These are phyloP conservation scores for Liriodendron chinense DNA, from an alignment of 164 flowering plant genomes.

Conservation along the genomic window DNA sequence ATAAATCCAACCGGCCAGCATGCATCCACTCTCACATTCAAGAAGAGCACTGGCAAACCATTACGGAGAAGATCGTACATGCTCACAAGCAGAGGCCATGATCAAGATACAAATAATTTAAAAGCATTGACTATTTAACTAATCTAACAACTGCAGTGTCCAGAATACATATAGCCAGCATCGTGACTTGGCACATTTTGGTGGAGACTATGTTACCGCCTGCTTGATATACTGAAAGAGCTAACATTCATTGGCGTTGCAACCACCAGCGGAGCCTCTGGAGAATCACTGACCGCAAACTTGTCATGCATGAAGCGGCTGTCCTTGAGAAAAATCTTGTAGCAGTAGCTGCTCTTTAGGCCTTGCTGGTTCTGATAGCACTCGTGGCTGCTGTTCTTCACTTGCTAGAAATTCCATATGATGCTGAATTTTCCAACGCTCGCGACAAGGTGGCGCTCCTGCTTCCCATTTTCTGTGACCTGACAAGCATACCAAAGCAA, in stretches of 20 bases:
- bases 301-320: constrained; percentile 97
- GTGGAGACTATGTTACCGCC: too few species aligned
- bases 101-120: background rate
- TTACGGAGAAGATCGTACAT: background rate
- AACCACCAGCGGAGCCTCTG: constrained; percentile 92
- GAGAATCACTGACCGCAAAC: constrained; percentile 72
- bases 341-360: constrained; percentile 94
- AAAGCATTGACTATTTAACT: background rate
- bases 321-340: constrained; percentile 76
- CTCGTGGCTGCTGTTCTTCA: constrained; percentile 80
- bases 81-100: background rate
- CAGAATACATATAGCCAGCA: background rate
- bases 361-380: constrained; percentile 85
- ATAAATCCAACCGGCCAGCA: too few species aligned
- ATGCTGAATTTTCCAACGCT: constrained; percentile 86
- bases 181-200: too few species aligned
- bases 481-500: constrained; percentile 5
- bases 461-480: constrained; percentile 89
- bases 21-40: too few species aligned
- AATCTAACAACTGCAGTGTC: background rate
- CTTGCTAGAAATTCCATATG: constrained; percentile 87
- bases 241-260: too few species aligned
- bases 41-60: background rate
- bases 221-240: constrained; percentile 92
- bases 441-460: constrained; percentile 88